Conservation (phyloP, 805 yeast genomes). For the Limtongia smithiae region DNA sequence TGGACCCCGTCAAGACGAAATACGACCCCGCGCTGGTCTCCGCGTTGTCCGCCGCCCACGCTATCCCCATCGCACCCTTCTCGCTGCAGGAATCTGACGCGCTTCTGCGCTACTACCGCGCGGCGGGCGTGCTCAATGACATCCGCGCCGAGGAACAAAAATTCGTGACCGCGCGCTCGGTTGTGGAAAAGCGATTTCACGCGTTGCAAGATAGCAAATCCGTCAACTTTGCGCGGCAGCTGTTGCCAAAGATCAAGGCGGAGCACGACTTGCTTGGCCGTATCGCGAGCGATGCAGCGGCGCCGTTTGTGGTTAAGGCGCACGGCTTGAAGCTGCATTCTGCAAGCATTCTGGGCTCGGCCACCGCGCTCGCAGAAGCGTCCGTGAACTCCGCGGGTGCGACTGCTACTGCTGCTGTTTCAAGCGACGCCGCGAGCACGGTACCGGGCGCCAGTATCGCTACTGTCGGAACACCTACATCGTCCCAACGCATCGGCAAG, state of each 20-base stretch:
- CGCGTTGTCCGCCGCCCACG: not conserved
- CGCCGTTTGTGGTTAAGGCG: not conserved
- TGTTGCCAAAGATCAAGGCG: conserved; percentile 1
- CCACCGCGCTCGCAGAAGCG: not conserved
- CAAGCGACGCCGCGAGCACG: not conserved
- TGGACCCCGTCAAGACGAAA: not conserved
- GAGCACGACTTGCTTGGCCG: conserved; percentile 3
- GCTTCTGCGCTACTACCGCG: conserved; percentile 17
- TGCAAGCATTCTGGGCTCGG: conserved; percentile 4
- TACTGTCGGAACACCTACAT: no score
- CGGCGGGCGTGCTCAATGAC: conserved; percentile 12
- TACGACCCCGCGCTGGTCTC: conserved; percentile 11
- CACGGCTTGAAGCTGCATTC: conserved; percentile 7
- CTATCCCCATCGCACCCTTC: conserved; percentile 9
- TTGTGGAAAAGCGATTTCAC: conserved; percentile 10
- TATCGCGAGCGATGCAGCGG: not conserved
- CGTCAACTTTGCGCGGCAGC: conserved; percentile 1
- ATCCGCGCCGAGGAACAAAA: not conserved
- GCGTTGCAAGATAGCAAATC: conserved; percentile 3
- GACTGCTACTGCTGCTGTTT: not conserved
- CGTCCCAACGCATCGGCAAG: no score
- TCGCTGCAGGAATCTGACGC: conserved; percentile 13
- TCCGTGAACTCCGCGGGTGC: not conserved
- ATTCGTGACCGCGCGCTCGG: conserved; percentile 7
- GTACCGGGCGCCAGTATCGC: no score